phyloP scores from a whole-genome alignment of 169 alveolate genomes.

The Theileria equi region DNA sequence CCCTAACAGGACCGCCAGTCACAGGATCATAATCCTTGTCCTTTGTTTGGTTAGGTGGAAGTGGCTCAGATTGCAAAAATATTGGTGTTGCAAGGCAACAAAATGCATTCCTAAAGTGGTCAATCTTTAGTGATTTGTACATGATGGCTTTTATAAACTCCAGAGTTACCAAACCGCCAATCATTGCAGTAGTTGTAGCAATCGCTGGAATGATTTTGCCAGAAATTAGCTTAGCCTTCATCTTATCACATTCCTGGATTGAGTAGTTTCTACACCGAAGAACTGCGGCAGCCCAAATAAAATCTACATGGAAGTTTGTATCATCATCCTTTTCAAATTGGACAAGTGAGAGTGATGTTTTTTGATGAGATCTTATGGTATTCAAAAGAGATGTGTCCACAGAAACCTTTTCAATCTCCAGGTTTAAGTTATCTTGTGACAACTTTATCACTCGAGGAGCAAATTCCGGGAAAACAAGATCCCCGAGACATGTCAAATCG shows the following conservation, averaged over 20 bases:
- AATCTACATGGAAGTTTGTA: constrained; percentile 95
- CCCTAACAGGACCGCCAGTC: constrained; percentile 91
- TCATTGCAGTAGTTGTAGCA: constrained; percentile 99
- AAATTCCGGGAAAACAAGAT: constrained; percentile 32
- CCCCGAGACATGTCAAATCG: constrained; percentile 15
- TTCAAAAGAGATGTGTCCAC: not conserved
- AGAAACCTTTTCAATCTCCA: constrained; percentile 39
- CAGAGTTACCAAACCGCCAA: constrained; percentile 94
- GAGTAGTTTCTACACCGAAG: constrained; percentile 96
- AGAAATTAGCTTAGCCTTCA: constrained; percentile 96
- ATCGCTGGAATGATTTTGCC: constrained; percentile 99
- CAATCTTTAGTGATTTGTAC: constrained; percentile 48
- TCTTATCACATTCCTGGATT: constrained; percentile 86
- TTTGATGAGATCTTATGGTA: constrained; percentile 22
- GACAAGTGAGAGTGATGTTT: constrained; percentile 20
- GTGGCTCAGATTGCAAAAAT: constrained; percentile 87
- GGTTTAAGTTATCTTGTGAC: constrained; percentile 54
- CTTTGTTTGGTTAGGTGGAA: constrained; percentile 77
- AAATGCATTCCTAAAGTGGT: constrained; percentile 90
- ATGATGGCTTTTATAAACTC: constrained; percentile 85
- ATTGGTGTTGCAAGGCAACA: constrained; percentile 91
- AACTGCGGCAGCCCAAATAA: constrained; percentile 93
- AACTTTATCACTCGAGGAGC: constrained; percentile 47
- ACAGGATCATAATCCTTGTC: constrained; percentile 92
- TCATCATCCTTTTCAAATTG: constrained; percentile 99